Percentiles rank a stretch among this genome's conserved stretches.
Evolutionary conservation across 805 yeast species (phyloP).

Genomic region (Ogataea ganodermae): DNA sequence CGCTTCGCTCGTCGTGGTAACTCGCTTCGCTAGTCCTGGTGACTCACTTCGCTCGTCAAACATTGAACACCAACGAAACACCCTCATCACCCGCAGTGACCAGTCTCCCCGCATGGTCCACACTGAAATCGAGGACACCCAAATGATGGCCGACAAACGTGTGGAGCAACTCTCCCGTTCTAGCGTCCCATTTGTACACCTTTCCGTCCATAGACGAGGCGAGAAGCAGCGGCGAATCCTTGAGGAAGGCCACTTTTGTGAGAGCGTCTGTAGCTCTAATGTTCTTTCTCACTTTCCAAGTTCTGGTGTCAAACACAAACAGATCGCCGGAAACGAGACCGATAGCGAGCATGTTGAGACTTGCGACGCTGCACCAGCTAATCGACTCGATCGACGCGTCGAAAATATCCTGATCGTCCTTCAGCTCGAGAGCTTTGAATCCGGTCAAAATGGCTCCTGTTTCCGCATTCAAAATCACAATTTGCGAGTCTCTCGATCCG

Average conservation of each 20-base stretch:
- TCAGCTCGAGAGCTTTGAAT: constrained; percentile 63
- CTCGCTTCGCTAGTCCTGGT: neutral
- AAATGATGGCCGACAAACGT: constrained; percentile 89
- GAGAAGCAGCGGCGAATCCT: constrained; percentile 54
- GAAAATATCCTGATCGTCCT: constrained; percentile 55
- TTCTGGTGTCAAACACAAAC: constrained; percentile 75
- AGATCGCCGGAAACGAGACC: constrained; percentile 90
- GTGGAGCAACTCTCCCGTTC: constrained; percentile 77
- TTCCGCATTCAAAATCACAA: constrained; percentile 75
- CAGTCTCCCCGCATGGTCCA: constrained; percentile 66
- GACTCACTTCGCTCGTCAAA: constrained; percentile 7
- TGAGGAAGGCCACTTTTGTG: constrained; percentile 72
- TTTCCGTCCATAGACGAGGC: constrained; percentile 85
- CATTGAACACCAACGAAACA: constrained; percentile 72
- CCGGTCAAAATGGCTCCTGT: constrained; percentile 69
- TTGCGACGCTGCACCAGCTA: constrained; percentile 64
- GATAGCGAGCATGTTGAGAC: constrained; percentile 67
- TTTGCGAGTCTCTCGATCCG: constrained; percentile 86
- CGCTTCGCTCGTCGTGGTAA: too few relatives aligned
- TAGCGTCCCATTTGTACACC: constrained; percentile 83
- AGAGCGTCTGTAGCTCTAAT: constrained; percentile 77
- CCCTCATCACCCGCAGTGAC: constrained; percentile 98
- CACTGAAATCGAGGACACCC: constrained; percentile 87
- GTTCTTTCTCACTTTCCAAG: constrained; percentile 82
- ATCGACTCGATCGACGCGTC: constrained; percentile 79